Evolutionary conservation across 345 rosid species (phyloP), one percentile per base, ranked within the genome.

Genomic region (Eucalyptus erythrocorys): DNA sequence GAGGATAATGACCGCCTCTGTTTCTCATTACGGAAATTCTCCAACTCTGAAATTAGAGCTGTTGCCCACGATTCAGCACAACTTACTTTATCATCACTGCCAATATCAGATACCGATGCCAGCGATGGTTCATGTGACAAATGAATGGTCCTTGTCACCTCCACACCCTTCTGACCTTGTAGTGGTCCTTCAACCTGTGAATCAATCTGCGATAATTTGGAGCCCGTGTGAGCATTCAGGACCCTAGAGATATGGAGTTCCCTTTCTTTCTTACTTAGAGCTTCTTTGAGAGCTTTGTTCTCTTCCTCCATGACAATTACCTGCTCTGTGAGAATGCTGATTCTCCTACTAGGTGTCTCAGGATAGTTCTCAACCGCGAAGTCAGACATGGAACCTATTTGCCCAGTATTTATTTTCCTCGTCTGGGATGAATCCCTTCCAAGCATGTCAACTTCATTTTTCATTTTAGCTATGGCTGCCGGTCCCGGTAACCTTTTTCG

Each of bases 401-500:
- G 82, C 27, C 91, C 61, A 89, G 91, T 88, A 88, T 87, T 92
- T 89, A 93, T 95, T 92, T 92, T 93, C 89, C 94, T 93, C 87
- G 49, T 90, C 51, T 89, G 93, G 86, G 88, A 82, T 55, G 95
- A 92, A 86, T 93, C 95, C 87, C 91, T 91, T 88, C 96, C 97
- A 90, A 94, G 92, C 88, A 94, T 89, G 90, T 96, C 98, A 88
- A 94, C 99, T 91, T 97, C 99, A 81, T 89, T 96, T 88, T 90
- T 95, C 98, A 96, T 96, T 91, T 96, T 95, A 5, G 96, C 94
- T 91, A 96, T 8, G 76, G 98, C 92, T 85, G 97, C 98, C 1
- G 99, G 98, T 87, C 98, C 99, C 0, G 99, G 99, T 88, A 96
- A 91, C 66, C 97, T 92, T 92, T 98, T 98, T 88, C 96, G 93